Conservation (phyloP, 2,329 filamentous ascomycete species). For the Fusarium decemcellulare region DNA sequence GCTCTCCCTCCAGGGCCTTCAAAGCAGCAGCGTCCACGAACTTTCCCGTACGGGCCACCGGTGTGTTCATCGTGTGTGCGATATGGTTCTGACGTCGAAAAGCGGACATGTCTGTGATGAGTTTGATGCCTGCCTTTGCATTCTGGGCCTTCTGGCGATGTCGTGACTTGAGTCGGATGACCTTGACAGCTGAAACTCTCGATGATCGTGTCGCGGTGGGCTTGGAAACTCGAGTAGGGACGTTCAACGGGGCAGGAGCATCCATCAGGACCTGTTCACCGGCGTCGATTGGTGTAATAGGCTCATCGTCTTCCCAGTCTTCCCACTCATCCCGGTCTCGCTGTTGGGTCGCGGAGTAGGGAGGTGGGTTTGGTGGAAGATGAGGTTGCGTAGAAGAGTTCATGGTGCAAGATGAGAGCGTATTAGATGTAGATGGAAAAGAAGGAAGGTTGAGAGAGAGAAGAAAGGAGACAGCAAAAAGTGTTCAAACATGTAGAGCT, state of each 20-base stretch:
- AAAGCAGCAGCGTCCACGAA: slow-evolving; percentile 73
- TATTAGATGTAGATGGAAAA: slow-evolving; percentile 22
- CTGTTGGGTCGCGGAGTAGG: slow-evolving; percentile 34
- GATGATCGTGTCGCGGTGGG: slow-evolving; percentile 45
- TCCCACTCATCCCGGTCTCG: slow-evolving; percentile 63
- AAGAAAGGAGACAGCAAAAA: slow-evolving; percentile 10
- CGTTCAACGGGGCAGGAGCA: slow-evolving; percentile 34
- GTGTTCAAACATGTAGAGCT: slow-evolving; percentile 31
- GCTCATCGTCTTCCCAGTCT: slow-evolving; percentile 67
- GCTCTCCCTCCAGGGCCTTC: slow-evolving; percentile 70
- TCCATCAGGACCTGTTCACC: slow-evolving; percentile 53
- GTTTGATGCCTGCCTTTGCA: slow-evolving; percentile 73
- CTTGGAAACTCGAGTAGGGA: slow-evolving; percentile 29
- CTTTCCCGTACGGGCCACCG: slow-evolving; percentile 55
- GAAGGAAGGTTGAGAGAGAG: slow-evolving; percentile 4
- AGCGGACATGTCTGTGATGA: slow-evolving; percentile 78
- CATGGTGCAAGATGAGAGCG: slow-evolving; percentile 28
- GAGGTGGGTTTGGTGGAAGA: slow-evolving; percentile 29
- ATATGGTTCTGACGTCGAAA: slow-evolving; percentile 61
- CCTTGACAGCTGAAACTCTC: slow-evolving; percentile 56
- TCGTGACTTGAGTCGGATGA: slow-evolving; percentile 68
- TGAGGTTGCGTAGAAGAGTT: slow-evolving; percentile 24
- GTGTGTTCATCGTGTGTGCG: slow-evolving; percentile 48
- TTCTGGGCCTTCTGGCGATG: slow-evolving; percentile 73
- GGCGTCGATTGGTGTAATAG: slow-evolving; percentile 56